These are phyloP conservation scores for Podospora didyma DNA, from an alignment of 495 filamentous ascomycete genomes.

Conservation along the genomic window DNA sequence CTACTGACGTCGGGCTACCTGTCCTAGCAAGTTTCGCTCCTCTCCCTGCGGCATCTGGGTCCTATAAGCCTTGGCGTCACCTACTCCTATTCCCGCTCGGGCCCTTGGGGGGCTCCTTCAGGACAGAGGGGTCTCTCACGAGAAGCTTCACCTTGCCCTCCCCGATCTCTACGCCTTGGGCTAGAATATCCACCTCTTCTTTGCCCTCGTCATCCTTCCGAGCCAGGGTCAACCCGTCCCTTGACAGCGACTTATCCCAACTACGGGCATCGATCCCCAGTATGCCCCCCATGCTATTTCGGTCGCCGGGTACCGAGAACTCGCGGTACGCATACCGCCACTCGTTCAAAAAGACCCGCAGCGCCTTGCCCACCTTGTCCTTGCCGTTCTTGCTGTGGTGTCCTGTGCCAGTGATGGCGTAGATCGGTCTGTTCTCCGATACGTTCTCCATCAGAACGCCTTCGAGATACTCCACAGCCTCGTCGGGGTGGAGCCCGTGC, in stretches of 20 bases:
- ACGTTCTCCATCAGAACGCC: conserved; percentile 77
- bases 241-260: conserved; percentile 68
- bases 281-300: conserved; percentile 87
- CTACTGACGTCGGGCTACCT: neutral
- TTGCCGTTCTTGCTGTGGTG: conserved; percentile 99
- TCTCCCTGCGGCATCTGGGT: neutral
- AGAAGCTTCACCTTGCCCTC: conserved; percentile 57
- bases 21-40: neutral
- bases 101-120: conserved; percentile 45
- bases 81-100: conserved; percentile 36
- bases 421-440: conserved; percentile 69
- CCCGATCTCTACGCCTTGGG: conserved; percentile 56
- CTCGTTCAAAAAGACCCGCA: conserved; percentile 86
- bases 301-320: conserved; percentile 90
- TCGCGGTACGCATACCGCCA: conserved; percentile 95
- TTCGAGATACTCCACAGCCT: conserved; percentile 93
- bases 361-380: conserved; percentile 95
- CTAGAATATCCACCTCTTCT: conserved; percentile 55
- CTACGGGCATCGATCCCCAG: conserved; percentile 88
- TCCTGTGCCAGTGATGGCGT: conserved; percentile 93
- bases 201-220: conserved; percentile 52
- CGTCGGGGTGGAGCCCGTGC: conserved; percentile 93
- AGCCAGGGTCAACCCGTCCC: conserved; percentile 38
- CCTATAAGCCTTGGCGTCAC: conserved; percentile 20
- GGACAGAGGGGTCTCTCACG: conserved; percentile 41